phyloP scores from a whole-genome alignment of 2,329 filamentous ascomycete genomes.

The Venturia carpophila region DNA sequence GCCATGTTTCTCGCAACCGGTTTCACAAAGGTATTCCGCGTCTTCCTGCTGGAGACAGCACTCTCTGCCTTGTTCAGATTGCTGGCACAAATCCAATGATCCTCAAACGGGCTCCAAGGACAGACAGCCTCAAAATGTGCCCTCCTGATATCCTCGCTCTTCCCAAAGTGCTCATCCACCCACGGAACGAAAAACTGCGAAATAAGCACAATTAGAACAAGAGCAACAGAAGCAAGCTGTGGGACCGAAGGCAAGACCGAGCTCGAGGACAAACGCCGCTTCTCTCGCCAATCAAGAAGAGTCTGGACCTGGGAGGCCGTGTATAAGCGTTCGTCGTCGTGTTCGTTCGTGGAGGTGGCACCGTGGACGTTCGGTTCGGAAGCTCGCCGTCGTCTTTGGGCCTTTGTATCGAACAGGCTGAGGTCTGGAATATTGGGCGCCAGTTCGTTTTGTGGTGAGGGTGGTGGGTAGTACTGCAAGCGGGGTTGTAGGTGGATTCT shows the following conservation, averaged over 20 bases:
- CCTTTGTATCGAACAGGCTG: background rate
- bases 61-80: background rate
- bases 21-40: slow-evolving; percentile 10
- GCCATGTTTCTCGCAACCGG: slow-evolving; percentile 11
- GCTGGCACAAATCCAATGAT: slow-evolving; percentile 16
- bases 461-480: slow-evolving; percentile 1
- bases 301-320: slow-evolving; percentile 11
- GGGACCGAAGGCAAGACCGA: slow-evolving; percentile 18
- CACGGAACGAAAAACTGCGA: slow-evolving; percentile 32
- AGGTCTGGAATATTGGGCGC: slow-evolving; percentile 9
- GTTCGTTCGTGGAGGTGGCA: background rate
- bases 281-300: slow-evolving; percentile 18
- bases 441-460: slow-evolving; percentile 10
- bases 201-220: slow-evolving; percentile 30
- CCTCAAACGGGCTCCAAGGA: slow-evolving; percentile 16
- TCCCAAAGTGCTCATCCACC: slow-evolving; percentile 23
- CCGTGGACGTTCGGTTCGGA: slow-evolving; percentile 10
- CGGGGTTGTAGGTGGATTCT: slow-evolving; percentile 1
- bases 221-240: slow-evolving; percentile 25
- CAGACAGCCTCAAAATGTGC: slow-evolving; percentile 9
- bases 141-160: background rate
- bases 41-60: background rate
- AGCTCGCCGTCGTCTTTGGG: slow-evolving; percentile 14
- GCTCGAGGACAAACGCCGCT: background rate
- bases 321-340: slow-evolving; percentile 12